phyloP scores from a whole-genome alignment of 2,329 filamentous ascomycete genomes.

The Trichoderma simmonsii region DNA sequence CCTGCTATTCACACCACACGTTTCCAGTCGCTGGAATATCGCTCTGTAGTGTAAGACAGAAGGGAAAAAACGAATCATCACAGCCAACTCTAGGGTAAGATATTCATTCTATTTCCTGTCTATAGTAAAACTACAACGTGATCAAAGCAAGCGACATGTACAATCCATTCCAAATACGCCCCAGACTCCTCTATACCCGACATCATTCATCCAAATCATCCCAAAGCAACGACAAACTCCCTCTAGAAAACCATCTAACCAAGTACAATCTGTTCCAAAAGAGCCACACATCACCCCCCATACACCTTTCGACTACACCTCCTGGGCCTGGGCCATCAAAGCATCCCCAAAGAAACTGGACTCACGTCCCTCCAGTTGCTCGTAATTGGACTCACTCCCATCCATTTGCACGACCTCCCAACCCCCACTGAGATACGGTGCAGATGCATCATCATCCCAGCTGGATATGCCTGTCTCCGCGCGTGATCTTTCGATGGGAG shows the following conservation, averaged over 20 bases:
- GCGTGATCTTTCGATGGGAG: background rate
- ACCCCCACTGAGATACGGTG: conserved; percentile 33
- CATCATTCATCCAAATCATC: background rate
- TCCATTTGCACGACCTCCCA: conserved; percentile 36
- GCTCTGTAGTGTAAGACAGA: background rate
- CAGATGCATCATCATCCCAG: conserved; percentile 20
- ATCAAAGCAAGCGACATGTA: background rate
- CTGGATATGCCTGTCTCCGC: conserved; percentile 18
- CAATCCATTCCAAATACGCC: background rate
- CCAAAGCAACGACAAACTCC: background rate
- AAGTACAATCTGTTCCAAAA: background rate
- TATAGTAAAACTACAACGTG: background rate
- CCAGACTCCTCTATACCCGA: background rate
- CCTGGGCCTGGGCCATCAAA: conserved; percentile 17
- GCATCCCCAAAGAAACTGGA: too few species aligned
- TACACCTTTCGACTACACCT: conserved; percentile 19
- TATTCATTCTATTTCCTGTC: background rate
- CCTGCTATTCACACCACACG: background rate
- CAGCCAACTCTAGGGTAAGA: background rate
- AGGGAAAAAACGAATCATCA: background rate
- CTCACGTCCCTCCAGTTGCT: too few species aligned
- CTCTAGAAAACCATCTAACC: background rate
- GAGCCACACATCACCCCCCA: background rate
- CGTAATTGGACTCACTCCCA: too few species aligned
- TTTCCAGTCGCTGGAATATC: background rate